Evolutionary conservation across 495 filamentous ascomycete genomes (phyloP).

Genomic region (Penicillium macrosclerotiorum): DNA sequence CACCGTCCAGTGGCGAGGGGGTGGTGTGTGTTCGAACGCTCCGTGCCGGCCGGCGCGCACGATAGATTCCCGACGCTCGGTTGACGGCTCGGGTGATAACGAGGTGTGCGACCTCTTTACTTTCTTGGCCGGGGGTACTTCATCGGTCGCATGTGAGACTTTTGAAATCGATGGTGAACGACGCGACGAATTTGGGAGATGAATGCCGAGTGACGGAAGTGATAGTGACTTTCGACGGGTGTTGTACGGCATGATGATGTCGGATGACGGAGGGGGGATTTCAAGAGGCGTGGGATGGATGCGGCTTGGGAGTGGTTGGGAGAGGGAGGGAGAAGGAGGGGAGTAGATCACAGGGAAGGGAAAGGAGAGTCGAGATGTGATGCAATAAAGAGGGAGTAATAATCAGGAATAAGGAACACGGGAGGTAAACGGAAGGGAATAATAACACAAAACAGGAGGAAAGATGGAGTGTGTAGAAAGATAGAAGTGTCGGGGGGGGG

Average conservation of each 20-base stretch:
- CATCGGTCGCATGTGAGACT: constrained; percentile 48
- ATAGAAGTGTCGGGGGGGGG: not conserved
- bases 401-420: constrained; percentile 9
- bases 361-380: constrained; percentile 20
- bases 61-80: constrained; percentile 31
- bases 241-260: constrained; percentile 83
- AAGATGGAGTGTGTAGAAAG: not conserved
- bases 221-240: constrained; percentile 97
- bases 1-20: constrained; percentile 70
- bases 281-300: not conserved
- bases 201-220: constrained; percentile 88
- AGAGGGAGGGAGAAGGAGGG: constrained; percentile 10
- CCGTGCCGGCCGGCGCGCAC: constrained; percentile 47
- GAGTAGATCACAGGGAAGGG: constrained; percentile 16
- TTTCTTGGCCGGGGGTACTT: constrained; percentile 72
- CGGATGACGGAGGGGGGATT: not conserved
- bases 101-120: constrained; percentile 76
- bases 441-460: not conserved
- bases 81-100: constrained; percentile 50
- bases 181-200: constrained; percentile 76
- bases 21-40: constrained; percentile 73
- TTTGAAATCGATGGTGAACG: constrained; percentile 63
- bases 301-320: constrained; percentile 1
- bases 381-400: constrained; percentile 26
- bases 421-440: not conserved